These are phyloP conservation scores for Tillandsia fasciculata DNA, from an alignment of 176 grass and related monocot species.

Conservation along the genomic window DNA sequence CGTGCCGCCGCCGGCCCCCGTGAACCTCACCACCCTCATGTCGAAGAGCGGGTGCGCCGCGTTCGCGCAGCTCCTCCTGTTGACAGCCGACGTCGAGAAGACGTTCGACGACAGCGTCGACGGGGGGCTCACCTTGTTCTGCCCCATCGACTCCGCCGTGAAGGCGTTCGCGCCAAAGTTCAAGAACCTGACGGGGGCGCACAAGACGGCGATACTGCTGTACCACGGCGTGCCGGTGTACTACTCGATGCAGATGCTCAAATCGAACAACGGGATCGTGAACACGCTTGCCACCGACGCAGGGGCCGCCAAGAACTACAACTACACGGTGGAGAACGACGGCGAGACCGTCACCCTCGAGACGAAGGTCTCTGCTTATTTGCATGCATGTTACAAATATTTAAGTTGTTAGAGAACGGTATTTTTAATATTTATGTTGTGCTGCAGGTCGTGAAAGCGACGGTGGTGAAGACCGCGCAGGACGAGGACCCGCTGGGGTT, in stretches of 20 bases:
- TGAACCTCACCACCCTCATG: conserved; percentile 36
- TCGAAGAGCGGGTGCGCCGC: conserved; percentile 40
- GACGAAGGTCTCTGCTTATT: conserved; percentile 16
- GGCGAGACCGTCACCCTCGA: conserved; percentile 56
- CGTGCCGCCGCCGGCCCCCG: conserved; percentile 20
- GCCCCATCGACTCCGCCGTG: conserved; percentile 36
- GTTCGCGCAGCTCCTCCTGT: conserved; percentile 34
- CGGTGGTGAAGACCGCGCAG: conserved; percentile 33
- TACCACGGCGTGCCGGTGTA: conserved; percentile 43
- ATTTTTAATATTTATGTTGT: no score
- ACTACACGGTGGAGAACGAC: conserved; percentile 73
- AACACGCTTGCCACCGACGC: conserved; percentile 38
- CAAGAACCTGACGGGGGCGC: conserved; percentile 23
- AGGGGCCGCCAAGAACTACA: conserved; percentile 44
- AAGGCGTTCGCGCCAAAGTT: conserved; percentile 35
- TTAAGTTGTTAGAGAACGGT: no score
- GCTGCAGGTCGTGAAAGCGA: conserved; percentile 19
- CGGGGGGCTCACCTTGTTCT: conserved; percentile 48
- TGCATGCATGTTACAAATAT: no score
- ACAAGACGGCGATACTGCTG: conserved; percentile 32
- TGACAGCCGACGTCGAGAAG: conserved; percentile 23
- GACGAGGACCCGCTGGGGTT: conserved; percentile 63
- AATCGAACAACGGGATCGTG: conserved; percentile 20
- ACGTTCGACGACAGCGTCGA: conserved; percentile 16
- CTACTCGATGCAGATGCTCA: conserved; percentile 36